phyloP scores from a whole-genome alignment of 2,329 filamentous ascomycete genomes.

The Coniochaeta sp. region DNA sequence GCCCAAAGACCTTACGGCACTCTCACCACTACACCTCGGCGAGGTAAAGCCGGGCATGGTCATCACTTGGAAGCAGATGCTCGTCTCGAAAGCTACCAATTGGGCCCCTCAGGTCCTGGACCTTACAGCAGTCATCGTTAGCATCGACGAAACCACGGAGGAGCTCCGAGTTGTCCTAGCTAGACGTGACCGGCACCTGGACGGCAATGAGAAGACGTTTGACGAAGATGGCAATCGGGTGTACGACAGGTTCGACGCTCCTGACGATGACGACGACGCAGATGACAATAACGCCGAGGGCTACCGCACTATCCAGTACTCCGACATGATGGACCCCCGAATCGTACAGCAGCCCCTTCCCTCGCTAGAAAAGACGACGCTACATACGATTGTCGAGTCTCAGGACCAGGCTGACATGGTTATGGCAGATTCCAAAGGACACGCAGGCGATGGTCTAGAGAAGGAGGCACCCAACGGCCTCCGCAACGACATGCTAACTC shows the following conservation, averaged over 20 bases:
- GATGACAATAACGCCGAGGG: constrained; percentile 49
- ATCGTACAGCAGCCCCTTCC: constrained; percentile 43
- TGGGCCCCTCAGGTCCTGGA: constrained; percentile 59
- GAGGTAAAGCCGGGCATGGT: constrained; percentile 52
- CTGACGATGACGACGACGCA: constrained; percentile 48
- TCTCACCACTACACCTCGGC: constrained; percentile 41
- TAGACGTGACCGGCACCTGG: constrained; percentile 54
- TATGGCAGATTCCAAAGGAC: neutral
- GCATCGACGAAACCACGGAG: constrained; percentile 41
- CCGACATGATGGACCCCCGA: constrained; percentile 61
- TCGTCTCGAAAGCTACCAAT: constrained; percentile 52
- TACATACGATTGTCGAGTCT: neutral
- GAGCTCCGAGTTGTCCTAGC: constrained; percentile 58
- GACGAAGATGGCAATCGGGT: constrained; percentile 63
- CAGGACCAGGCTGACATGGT: neutral
- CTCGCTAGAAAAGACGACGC: neutral
- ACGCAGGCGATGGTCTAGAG: neutral
- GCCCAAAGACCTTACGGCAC: constrained; percentile 45
- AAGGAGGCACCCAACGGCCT: neutral
- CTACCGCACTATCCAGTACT: constrained; percentile 49
- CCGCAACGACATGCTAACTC: neutral
- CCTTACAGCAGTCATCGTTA: constrained; percentile 61
- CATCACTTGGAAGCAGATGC: constrained; percentile 61
- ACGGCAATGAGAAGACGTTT: constrained; percentile 49
- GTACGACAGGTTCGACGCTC: constrained; percentile 73